These are phyloP conservation scores for Magnolia changhungtana DNA, from an alignment of 164 flowering plant genomes.

Conservation along the genomic window DNA sequence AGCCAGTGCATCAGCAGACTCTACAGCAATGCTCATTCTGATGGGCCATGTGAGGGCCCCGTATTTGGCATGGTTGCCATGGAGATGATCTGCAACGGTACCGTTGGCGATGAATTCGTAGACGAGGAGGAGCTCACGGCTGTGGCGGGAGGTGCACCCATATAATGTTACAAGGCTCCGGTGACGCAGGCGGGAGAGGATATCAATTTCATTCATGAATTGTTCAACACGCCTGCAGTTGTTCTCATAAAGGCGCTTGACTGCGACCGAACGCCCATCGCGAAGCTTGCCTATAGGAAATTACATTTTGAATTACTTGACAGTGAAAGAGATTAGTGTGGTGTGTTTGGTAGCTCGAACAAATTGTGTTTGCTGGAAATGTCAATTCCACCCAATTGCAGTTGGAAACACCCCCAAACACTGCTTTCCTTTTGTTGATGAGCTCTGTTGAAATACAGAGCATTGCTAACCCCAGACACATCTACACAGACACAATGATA, in stretches of 20 bases:
- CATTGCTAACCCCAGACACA: not conserved
- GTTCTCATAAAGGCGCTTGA: conserved; percentile 65
- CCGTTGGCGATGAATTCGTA: conserved; percentile 72
- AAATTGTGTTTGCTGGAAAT: not conserved
- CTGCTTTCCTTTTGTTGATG: too few relatives aligned
- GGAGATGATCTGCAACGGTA: conserved; percentile 76
- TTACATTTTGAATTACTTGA: not conserved
- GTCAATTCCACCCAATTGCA: not conserved
- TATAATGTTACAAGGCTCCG: conserved; percentile 64
- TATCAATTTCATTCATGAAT: conserved; percentile 68
- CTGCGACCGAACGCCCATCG: conserved; percentile 78
- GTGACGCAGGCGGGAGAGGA: conserved; percentile 64
- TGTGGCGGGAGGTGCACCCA: conserved; percentile 69
- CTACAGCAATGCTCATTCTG: conserved; percentile 65
- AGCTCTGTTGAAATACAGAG: too few relatives aligned
- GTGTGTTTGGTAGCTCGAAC: not conserved
- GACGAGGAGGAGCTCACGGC: conserved; percentile 75
- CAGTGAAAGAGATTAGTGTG: not conserved
- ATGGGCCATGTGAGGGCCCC: conserved; percentile 52
- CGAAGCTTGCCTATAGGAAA: conserved; percentile 41
- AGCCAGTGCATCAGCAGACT: conserved; percentile 60
- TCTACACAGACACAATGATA: not conserved
- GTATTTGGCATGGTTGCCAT: conserved; percentile 35
- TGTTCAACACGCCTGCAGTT: conserved; percentile 59
- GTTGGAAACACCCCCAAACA: not conserved